phyloP scores from a whole-genome alignment of 2,329 filamentous ascomycete species.

The Penicillium sp. region DNA sequence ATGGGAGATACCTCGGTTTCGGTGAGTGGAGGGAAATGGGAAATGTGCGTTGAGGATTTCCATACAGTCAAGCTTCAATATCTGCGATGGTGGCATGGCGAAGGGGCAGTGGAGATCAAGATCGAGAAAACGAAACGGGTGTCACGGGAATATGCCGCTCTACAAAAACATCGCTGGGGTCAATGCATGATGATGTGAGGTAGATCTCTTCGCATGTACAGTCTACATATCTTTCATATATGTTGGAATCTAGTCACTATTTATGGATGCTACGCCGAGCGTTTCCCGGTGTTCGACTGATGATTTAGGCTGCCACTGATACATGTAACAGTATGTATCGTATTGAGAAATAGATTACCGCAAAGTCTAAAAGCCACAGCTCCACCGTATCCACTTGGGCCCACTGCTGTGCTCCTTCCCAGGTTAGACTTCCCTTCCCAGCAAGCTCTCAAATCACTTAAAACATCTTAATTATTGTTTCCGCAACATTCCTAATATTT shows the following conservation, averaged over 20 bases:
- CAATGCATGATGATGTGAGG: background rate
- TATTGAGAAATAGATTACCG: background rate
- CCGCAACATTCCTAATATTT: too few species aligned
- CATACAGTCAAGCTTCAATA: constrained; percentile 69
- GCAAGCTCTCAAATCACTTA: background rate
- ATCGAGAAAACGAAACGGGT: constrained; percentile 39
- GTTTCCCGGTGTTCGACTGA: too few species aligned
- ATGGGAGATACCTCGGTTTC: constrained; percentile 67
- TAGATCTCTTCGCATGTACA: background rate
- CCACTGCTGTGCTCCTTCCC: background rate
- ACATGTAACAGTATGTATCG: background rate
- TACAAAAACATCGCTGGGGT: background rate
- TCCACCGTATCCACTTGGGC: background rate
- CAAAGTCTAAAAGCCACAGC: background rate
- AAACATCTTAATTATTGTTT: background rate
- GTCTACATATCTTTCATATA: background rate
- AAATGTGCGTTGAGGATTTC: constrained; percentile 70
- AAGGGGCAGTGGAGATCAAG: constrained; percentile 75
- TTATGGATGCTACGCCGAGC: too few species aligned
- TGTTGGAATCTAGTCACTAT: background rate
- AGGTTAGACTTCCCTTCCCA: background rate
- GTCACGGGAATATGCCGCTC: background rate
- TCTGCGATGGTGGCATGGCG: constrained; percentile 88
- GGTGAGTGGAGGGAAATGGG: constrained; percentile 85
- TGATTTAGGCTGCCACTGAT: background rate